Evolutionary conservation across 164 flowering plant species (phyloP), one percentile per base, ranked within the genome.

Genomic region (Saururus chinensis): DNA sequence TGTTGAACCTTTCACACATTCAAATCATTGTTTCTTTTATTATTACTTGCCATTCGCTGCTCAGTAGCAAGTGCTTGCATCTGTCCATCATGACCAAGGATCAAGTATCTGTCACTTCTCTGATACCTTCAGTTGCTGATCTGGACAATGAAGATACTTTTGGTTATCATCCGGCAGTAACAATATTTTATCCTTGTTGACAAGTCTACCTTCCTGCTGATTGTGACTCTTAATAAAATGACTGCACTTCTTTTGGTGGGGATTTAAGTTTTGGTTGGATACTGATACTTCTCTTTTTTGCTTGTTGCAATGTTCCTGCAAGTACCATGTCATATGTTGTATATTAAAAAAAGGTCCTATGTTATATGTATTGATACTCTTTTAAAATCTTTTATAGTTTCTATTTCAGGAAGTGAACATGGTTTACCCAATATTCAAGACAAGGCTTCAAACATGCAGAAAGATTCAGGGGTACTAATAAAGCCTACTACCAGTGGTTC

Each of bases 401-500:
- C 12, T 42, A 42, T 10, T 42, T 1, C 49, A 42, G 88, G 80
- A 68, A 54, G 79, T 64, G 81, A 73, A 53, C 56, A 56, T 78
- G 82, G 67, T 68, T 63, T 73, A 58, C 61, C 82, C 17, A 75
- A 60, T 70, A 66, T 56, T 19, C 79, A 74, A 72, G 85, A 81
- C 63, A 82, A 80, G 72, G 77, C 77, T 71, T 78, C 85, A 68
- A 61, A 73, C 30, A 57, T 63, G 40, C 84, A 66, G 58, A 84
- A 75, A 73, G 80, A 79, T 63, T 17, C 79, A 59, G 77, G 55
- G 45, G 67, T 57, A 61, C 82, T 70, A 40, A 69, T 68, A 37
- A 81, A 62, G 70, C 70, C 82, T 62, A 71, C 81, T 56, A 81
- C 82, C 14, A 93, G 97, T 75, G 87, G 77, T 40, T 88, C 97